Conservation (phyloP, 371 early-diverging fungal genomes). For the Mortierella polycephala region DNA sequence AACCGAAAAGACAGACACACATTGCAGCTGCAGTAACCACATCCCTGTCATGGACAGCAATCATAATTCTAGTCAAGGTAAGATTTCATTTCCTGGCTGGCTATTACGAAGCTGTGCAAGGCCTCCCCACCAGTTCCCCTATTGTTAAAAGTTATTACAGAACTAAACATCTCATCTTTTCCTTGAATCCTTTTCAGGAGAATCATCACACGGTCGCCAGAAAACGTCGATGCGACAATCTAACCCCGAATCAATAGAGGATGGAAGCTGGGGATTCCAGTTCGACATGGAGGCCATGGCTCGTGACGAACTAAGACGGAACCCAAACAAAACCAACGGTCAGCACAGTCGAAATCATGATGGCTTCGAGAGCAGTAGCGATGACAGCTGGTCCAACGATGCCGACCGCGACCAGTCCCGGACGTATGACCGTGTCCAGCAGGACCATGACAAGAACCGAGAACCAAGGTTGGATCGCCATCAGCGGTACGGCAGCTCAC, state of each 20-base stretch:
- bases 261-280: background rate
- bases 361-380: background rate
- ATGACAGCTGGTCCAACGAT: constrained; percentile 1
- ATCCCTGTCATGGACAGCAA: background rate
- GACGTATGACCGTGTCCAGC: background rate
- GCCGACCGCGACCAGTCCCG: background rate
- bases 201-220: too few relatives aligned
- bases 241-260: background rate
- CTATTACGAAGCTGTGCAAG: too few relatives aligned
- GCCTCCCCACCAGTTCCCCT: too few relatives aligned
- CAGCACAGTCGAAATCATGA: background rate
- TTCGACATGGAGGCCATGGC: constrained; percentile 15
- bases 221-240: too few relatives aligned
- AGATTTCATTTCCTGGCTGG: too few relatives aligned
- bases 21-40: background rate
- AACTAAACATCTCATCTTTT: too few relatives aligned
- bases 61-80: too few relatives aligned
- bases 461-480: constrained; percentile 6
- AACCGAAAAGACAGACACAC: background rate
- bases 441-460: constrained; percentile 4
- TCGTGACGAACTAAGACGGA: background rate
- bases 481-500: constrained; percentile 8
- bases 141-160: too few relatives aligned
- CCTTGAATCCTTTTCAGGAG: too few relatives aligned
- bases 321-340: background rate